A percentile compares a stretch with the other conserved stretches of the same genome.
Conservation (phyloP, 148 eudicot species). For the Cornus florida region DNA sequence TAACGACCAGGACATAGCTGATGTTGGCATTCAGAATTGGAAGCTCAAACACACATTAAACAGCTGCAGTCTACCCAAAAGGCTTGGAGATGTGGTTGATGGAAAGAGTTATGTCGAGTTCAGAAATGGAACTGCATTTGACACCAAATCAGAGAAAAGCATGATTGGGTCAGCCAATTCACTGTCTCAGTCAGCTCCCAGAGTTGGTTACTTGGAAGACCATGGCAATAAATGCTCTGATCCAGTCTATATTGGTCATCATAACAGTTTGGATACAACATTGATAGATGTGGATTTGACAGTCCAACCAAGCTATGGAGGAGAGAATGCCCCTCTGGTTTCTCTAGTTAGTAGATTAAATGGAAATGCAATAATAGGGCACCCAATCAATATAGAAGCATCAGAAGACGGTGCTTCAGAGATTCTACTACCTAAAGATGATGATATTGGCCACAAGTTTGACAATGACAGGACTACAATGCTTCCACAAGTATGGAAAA, state of each 20-base stretch:
- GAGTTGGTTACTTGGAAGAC: neutral
- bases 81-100: constrained; percentile 6
- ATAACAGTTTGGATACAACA: constrained; percentile 1
- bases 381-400: constrained; percentile 31
- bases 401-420: constrained; percentile 10
- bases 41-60: constrained; percentile 2
- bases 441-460: neutral
- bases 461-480: neutral
- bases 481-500: constrained; percentile 20
- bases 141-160: neutral
- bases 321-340: constrained; percentile 39
- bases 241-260: neutral
- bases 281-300: constrained; percentile 32
- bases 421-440: neutral
- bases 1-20: neutral
- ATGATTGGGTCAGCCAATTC: too few species aligned
- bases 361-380: constrained; percentile 33
- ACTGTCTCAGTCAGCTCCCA: neutral
- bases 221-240: neutral
- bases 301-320: constrained; percentile 17
- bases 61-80: neutral
- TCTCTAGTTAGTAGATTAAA: constrained; percentile 29
- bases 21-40: constrained; percentile 6
- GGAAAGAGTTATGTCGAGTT: neutral
- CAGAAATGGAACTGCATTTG: constrained; percentile 1